Evolutionary conservation across 805 yeast species (phyloP), one percentile per base, ranked within the genome.

Genomic region (Metschnikowia cerradonensis): DNA sequence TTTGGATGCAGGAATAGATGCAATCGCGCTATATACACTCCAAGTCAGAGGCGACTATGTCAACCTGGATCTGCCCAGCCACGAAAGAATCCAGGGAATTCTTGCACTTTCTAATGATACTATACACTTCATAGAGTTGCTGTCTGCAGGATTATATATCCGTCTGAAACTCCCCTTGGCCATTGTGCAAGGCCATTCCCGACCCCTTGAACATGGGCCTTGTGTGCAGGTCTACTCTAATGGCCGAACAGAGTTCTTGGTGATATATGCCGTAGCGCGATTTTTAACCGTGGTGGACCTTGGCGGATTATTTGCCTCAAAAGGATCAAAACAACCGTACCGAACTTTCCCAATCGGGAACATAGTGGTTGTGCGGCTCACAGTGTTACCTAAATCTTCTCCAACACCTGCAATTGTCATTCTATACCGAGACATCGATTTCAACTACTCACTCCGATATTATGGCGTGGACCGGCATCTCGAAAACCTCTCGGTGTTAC

Each of bases 361-460:
- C 15, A 35, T 60, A 1, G 51, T 56, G 14, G 50, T 60, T 8
- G 26, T 45, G 5, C 52, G 48, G 52, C 34, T 57, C 47, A 47
- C 53, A 6, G 40, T 31, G 17, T 32, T 45, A 14, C 44, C 43
- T 6, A 20, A 10, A 3, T 15, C 32, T 3, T 32, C 38, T 19
- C 20, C 22, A 38, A 31, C n/a, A 11, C 31, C 36, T 17, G 32
- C 52, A 11, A n/a, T 70, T 14, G 73, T 71, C 1, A 50, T 69
- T 1, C 49, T 71, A 5, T 69, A 66, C 51, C 59, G 75, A 20
- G 74, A 70, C 48, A 66, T 65, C 43, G 68, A 67, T 44, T 68
- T 64, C 54, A 57, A 60, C 47, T 64, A 62, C 45, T 67, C 72
- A 10, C 50, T 71, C 39, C 60, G 75, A 32, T 63, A 54, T 55